Base-by-base conservation (phyloP, 2,329 filamentous ascomycete species). In the Talaromyces sp. region DNA sequence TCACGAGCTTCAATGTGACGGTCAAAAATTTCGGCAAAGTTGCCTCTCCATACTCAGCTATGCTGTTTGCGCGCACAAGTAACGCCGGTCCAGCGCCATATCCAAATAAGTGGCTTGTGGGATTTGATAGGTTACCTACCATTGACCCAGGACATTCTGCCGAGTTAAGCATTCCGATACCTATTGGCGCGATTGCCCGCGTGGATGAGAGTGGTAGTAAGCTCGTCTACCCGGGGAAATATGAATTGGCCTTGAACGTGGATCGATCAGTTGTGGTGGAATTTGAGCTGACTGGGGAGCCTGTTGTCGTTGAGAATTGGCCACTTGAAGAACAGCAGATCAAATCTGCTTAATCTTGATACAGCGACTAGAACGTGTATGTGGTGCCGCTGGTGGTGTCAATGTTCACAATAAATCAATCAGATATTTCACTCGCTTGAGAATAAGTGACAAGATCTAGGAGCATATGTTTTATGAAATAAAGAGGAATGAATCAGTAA, bases 41-140 rank as follows among this genome's bases (percentile, higher is more conserved):
- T 0, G 51, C 66, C 2, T 80, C 78, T 0, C 78, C 79, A 62
- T 80, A 79, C 61, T 74, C 76, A 0, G 75, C 72, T 0, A 72
- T 80, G 63, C 65, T 74, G 0, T 80, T 79, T 60, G 69, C 70
- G 10, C 74, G 73, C 55, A 74, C 74, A 0, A 66, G 68, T 31
- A 62, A 62, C 10, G 72, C 75, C 4, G 78, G 78, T 0, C 78
- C 78, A 0, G 63, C 68, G 31, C 78, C 78, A 0, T 70, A 74
- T 33, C 78, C 78, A 1, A 75, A 73, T 61, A 80, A 80, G 59
- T 76, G 75, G 70, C 70, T 81, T 5, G 74, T 77, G 3, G 75
- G 74, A 0, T 78, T 75, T 56, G 72, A 77, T 27, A 67, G 76
- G 2, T 61, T 78, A 0, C 63, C 68, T 1, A 67, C 58, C 2